Conservation (phyloP, 768 basidiomycete genomes). For the Lactifluus piperatus region DNA sequence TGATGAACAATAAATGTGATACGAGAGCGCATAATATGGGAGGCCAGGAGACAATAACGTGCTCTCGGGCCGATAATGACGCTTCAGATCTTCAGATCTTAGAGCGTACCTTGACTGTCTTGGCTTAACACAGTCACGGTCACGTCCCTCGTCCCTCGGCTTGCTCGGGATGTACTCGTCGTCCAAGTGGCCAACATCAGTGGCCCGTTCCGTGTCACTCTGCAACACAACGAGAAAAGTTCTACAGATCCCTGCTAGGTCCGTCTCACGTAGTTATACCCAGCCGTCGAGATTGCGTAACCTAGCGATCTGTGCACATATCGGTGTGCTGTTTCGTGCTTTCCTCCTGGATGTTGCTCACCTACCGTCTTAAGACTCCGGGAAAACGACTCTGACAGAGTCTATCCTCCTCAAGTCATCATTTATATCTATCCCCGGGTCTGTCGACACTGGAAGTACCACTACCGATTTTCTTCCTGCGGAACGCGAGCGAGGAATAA, state of each 20-base stretch:
- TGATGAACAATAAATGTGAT: background rate
- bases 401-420: conserved; percentile 72
- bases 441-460: conserved; percentile 86
- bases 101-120: too few species aligned
- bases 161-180: too few species aligned
- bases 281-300: conserved; percentile 48
- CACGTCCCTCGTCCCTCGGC: too few species aligned
- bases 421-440: conserved; percentile 64
- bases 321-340: conserved; percentile 40
- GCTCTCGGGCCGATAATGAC: background rate
- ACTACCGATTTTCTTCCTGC: conserved; percentile 87
- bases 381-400: conserved; percentile 85
- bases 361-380: conserved; percentile 52
- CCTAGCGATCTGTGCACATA: conserved; percentile 84
- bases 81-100: too few species aligned
- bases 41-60: background rate
- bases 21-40: background rate
- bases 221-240: background rate
- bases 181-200: conserved; percentile 1
- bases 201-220: background rate
- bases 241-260: background rate
- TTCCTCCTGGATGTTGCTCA: conserved; percentile 3
- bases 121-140: too few species aligned
- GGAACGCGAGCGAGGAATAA: conserved; percentile 85
- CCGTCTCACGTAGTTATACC: conserved; percentile 23